Conservation (phyloP, 2,329 filamentous ascomycete genomes). For the Xylariaceae sp. region DNA sequence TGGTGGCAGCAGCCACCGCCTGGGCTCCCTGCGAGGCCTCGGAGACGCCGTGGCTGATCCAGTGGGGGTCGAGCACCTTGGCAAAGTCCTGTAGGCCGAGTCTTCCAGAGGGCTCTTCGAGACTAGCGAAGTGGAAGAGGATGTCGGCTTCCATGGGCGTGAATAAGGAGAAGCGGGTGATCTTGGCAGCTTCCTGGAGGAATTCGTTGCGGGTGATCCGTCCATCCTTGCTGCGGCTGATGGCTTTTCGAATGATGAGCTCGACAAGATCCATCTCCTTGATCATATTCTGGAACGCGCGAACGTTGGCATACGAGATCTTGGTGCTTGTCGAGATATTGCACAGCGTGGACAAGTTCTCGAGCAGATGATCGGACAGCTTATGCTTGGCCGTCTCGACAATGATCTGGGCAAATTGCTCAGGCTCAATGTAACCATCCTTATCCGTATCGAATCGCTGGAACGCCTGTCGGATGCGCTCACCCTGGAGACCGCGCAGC, state of each 20-base stretch:
- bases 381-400: constrained; percentile 90
- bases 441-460: constrained; percentile 83
- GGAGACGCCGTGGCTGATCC: constrained; percentile 61
- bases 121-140: constrained; percentile 93
- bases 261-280: constrained; percentile 97
- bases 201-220: constrained; percentile 95
- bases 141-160: constrained; percentile 99
- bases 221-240: constrained; percentile 75
- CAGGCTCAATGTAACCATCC: constrained; percentile 91
- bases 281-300: constrained; percentile 97
- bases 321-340: constrained; percentile 89
- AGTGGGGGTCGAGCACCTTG: constrained; percentile 91
- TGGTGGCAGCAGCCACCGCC: constrained; percentile 37
- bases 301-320: constrained; percentile 95
- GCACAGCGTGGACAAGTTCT: constrained; percentile 87
- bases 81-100: constrained; percentile 80
- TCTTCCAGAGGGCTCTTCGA: constrained; percentile 82
- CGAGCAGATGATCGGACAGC: constrained; percentile 89
- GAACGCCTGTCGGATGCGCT: constrained; percentile 94
- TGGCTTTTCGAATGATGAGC: constrained; percentile 82
- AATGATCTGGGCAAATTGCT: constrained; percentile 96
- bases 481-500: constrained; percentile 91
- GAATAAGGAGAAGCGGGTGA: constrained; percentile 91
- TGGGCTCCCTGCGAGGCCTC: constrained; percentile 38
- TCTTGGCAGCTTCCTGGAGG: constrained; percentile 83